Conservation (phyloP, 2,329 filamentous ascomycete genomes). For the Cladosporium sp. region DNA sequence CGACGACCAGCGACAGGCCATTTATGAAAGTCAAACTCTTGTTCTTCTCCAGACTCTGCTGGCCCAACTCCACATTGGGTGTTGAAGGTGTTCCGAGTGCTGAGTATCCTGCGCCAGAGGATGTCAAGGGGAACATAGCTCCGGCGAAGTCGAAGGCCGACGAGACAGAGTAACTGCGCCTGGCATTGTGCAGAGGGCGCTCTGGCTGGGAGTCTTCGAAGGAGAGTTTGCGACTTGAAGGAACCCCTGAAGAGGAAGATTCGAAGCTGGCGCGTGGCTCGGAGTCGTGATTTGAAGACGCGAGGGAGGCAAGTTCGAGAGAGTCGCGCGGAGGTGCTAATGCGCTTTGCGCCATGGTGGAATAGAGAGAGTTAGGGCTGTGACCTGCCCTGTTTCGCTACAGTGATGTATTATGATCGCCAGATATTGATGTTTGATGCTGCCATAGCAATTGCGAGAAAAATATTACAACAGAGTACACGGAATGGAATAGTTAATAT, state of each 20-base stretch:
- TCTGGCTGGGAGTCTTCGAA: slow-evolving; percentile 58
- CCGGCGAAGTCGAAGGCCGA: slow-evolving; percentile 95
- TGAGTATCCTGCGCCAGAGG: slow-evolving; percentile 70
- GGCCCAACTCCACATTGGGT: slow-evolving; percentile 43
- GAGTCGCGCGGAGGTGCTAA: slow-evolving; percentile 68
- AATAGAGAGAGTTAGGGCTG: slow-evolving; percentile 1
- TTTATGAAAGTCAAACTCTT: slow-evolving; percentile 96
- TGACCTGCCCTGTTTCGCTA: slow-evolving; percentile 4
- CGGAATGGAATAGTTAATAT: neutral
- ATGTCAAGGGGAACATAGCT: slow-evolving; percentile 86
- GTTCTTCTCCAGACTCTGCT: slow-evolving; percentile 74
- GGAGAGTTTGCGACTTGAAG: slow-evolving; percentile 87
- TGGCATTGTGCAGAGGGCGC: slow-evolving; percentile 32
- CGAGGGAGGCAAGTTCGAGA: slow-evolving; percentile 90
- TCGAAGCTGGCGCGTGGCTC: slow-evolving; percentile 59
- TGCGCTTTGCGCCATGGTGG: slow-evolving; percentile 8
- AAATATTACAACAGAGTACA: neutral
- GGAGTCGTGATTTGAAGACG: slow-evolving; percentile 68
- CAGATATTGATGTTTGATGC: neutral
- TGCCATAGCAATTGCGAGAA: neutral
- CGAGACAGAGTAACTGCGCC: slow-evolving; percentile 79
- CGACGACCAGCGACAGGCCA: slow-evolving; percentile 83
- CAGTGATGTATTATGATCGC: slow-evolving; percentile 3
- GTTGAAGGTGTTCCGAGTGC: slow-evolving; percentile 75
- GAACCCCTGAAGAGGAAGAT: slow-evolving; percentile 71